Conservation (phyloP, 441 rosid species). For the Rhodomyrtus psidioides region DNA sequence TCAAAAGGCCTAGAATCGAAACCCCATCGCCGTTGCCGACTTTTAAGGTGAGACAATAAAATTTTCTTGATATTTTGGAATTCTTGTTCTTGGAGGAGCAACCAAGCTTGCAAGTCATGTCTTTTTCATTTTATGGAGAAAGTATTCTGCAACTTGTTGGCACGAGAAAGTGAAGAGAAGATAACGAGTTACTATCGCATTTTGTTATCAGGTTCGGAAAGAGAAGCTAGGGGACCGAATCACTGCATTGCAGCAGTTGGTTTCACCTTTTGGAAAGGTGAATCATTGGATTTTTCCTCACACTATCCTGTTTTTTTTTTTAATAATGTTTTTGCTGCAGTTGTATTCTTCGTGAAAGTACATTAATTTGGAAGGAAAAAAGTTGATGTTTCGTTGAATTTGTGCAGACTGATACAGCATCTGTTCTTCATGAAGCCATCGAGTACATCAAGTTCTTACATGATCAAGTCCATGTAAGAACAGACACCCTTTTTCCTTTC, state of each 20-base stretch:
- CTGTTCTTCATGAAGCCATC: conserved; percentile 62
- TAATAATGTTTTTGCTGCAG: background rate
- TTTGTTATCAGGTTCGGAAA: conserved; percentile 44
- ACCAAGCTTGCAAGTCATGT: background rate
- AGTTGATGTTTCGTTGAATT: background rate
- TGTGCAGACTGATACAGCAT: conserved; percentile 65
- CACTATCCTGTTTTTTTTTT: background rate
- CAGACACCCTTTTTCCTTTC: background rate
- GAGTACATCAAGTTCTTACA: conserved; percentile 57
- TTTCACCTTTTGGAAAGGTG: conserved; percentile 83
- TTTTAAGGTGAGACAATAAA: conserved; percentile 51
- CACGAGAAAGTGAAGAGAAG: background rate
- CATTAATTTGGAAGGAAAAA: conserved; percentile 2
- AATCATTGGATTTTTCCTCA: conserved; percentile 20
- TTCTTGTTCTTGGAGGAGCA: background rate
- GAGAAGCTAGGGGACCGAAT: conserved; percentile 78
- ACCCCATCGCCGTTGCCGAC: conserved; percentile 90
- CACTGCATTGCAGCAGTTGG: conserved; percentile 81
- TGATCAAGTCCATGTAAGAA: conserved; percentile 50
- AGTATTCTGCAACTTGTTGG: background rate
- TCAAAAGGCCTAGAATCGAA: conserved; percentile 61
- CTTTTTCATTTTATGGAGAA: background rate
- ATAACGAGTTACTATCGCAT: background rate
- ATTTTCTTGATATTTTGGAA: background rate
- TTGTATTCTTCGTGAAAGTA: background rate